These are phyloP conservation scores for Quillaja saponaria DNA, from an alignment of 306 rosid species.

Conservation along the genomic window DNA sequence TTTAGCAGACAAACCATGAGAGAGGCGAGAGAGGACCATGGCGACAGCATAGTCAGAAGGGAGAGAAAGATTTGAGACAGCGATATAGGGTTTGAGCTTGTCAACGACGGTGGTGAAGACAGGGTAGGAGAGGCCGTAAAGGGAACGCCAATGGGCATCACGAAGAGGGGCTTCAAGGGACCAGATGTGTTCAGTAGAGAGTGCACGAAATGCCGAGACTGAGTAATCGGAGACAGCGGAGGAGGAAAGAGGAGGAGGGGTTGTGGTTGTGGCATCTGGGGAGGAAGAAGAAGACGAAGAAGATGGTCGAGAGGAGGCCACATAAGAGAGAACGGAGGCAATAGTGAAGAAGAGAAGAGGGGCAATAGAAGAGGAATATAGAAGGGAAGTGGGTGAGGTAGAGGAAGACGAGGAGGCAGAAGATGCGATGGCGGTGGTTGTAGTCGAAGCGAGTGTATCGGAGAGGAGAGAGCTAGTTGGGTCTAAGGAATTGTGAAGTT, in stretches of 20 bases:
- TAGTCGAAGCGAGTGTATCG: conserved; percentile 52
- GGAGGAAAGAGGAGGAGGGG: conserved; percentile 22
- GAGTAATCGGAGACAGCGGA: conserved; percentile 56
- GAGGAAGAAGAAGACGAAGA: conserved; percentile 26
- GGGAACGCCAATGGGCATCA: conserved; percentile 89
- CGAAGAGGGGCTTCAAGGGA: conserved; percentile 91
- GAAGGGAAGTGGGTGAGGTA: conserved; percentile 61
- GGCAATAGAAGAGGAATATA: conserved; percentile 80
- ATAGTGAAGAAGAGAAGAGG: conserved; percentile 95
- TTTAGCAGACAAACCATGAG: conserved; percentile 78
- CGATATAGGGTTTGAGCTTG: conserved; percentile 83
- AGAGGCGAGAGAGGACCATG: conserved; percentile 89
- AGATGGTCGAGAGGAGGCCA: conserved; percentile 60
- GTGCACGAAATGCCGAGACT: conserved; percentile 86
- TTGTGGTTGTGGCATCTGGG: conserved; percentile 8
- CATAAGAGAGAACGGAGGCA: conserved; percentile 87
- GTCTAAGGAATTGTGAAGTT: conserved; percentile 86
- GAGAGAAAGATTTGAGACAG: conserved; percentile 79
- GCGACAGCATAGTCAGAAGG: conserved; percentile 91
- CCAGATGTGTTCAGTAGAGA: conserved; percentile 94
- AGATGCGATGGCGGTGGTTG: conserved; percentile 43
- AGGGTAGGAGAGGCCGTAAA: conserved; percentile 82
- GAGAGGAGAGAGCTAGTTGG: conserved; percentile 72
- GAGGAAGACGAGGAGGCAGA: conserved; percentile 37
- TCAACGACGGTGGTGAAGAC: conserved; percentile 91